These are phyloP conservation scores for Phaeodactylum tricornutum DNA, from an alignment of 108 stramenopile genomes.

Conservation along the genomic window DNA sequence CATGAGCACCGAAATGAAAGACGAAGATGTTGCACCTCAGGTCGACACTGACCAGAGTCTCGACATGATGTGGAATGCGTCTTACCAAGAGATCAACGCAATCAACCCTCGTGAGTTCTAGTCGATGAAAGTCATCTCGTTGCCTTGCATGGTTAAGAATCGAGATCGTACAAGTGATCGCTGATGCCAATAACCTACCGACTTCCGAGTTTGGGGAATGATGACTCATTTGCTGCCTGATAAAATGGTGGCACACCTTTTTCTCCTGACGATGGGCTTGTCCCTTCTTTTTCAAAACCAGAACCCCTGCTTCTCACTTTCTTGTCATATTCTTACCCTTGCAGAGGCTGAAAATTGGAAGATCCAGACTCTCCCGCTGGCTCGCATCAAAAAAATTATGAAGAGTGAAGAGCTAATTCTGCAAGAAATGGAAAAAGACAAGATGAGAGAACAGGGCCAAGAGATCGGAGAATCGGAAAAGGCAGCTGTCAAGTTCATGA, in stretches of 20 bases:
- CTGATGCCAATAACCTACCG: no score
- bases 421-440: slow-evolving; percentile 29
- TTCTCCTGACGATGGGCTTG: background rate
- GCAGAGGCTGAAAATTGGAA: slow-evolving; percentile 54
- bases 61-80: background rate
- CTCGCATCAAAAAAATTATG: slow-evolving; percentile 95
- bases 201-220: no score
- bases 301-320: no score
- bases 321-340: background rate
- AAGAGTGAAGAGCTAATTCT: slow-evolving; percentile 80
- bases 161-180: no score
- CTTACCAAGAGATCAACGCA: background rate
- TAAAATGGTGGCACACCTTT: background rate
- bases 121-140: no score
- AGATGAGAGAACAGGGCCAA: slow-evolving; percentile 10
- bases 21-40: no score
- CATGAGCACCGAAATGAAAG: no score
- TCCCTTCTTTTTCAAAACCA: no score
- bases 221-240: background rate
- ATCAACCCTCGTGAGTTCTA: slow-evolving; percentile 2
- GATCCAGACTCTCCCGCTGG: slow-evolving; percentile 58
- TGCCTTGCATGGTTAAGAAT: no score
- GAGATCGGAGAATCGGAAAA: slow-evolving; percentile 10
- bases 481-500: slow-evolving; percentile 40
- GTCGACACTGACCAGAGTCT: background rate